Evolutionary conservation across 2,329 filamentous ascomycete species (phyloP).

Genomic region (Allantophomopsis cytisporea): DNA sequence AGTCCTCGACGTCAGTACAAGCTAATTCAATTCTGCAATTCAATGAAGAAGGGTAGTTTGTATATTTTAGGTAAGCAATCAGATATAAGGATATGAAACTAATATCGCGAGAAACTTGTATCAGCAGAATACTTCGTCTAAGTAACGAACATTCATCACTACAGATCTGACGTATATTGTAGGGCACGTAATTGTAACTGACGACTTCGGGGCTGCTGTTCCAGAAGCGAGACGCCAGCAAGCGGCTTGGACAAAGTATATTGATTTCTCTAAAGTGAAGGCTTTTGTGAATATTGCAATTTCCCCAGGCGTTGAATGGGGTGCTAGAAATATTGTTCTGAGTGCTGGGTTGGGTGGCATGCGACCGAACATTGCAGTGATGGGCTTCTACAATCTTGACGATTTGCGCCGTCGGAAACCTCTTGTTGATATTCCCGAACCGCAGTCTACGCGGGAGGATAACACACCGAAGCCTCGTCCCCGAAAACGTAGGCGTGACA

Average conservation of each 20-base stretch:
- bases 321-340: constrained; percentile 68
- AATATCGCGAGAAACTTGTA: no score
- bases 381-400: constrained; percentile 70
- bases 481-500: constrained; percentile 31
- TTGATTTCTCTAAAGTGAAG: constrained; percentile 77
- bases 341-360: constrained; percentile 76
- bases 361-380: constrained; percentile 75
- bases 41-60: constrained; percentile 73
- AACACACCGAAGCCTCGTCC: constrained; percentile 18
- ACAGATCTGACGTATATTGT: constrained; percentile 33
- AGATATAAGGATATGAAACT: no score
- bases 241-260: constrained; percentile 72
- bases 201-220: constrained; percentile 67
- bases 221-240: constrained; percentile 74
- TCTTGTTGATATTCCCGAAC: constrained; percentile 39
- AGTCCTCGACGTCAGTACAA: constrained; percentile 70
- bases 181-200: constrained; percentile 76
- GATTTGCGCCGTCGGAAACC: constrained; percentile 52
- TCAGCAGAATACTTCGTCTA: no score
- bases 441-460: constrained; percentile 22
- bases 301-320: constrained; percentile 74
- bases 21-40: constrained; percentile 84
- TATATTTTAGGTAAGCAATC: constrained; percentile 28
- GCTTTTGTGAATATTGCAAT: constrained; percentile 82
- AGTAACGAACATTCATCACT: neutral